Evolutionary conservation across 2,329 filamentous ascomycete genomes (phyloP), one percentile per base, ranked within the genome.

Genomic region (Fusarium nodosum): DNA sequence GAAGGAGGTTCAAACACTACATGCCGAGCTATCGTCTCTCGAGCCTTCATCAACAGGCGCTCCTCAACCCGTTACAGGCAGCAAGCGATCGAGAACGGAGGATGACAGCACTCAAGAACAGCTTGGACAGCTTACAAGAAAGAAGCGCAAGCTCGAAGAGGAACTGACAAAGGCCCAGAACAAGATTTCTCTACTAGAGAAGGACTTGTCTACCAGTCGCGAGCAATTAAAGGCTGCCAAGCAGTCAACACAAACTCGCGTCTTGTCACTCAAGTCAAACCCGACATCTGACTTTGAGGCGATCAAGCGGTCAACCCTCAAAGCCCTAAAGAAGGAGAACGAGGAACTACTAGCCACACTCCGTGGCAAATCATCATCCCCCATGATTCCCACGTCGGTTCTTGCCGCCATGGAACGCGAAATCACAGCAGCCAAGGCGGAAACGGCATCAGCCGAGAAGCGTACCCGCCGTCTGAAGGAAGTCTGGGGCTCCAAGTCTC

Each of bases 231-330:
- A 87, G 47, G 83, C 85, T 2, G 87, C 87, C 8, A 85, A 87
- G 65, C 85, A 90, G 51, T 88, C 90, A 20, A 91, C 89, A 31
- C 90, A 92, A 68, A 97, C 91, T 5, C 92, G 96, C 36, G 86
- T 98, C 48, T 87, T 99, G 28, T 91, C 96, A 56, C 84, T 98
- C 16, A 91, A 93, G 60, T 90, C 91, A n/a, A 99, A 99, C 78
- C 96, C 96, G 0, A 98, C 96, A 0, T 89, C 94, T 0, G 89
- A 96, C 74, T 88, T 88, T 63, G 93, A 97, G 80, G 91, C 91
- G 5, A 88, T 97, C 78, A 97, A 98, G 81, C 85, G 91, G 53
- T 86, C 89, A 12, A 97, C 93, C 1, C 87, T 99, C 16, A 86
- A 86, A 12, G 90, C 91, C 0, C 87, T 99, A 12, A 88, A 91